Conservation (phyloP, 176 grass and related monocot genomes). For the Oryza officinalis region DNA sequence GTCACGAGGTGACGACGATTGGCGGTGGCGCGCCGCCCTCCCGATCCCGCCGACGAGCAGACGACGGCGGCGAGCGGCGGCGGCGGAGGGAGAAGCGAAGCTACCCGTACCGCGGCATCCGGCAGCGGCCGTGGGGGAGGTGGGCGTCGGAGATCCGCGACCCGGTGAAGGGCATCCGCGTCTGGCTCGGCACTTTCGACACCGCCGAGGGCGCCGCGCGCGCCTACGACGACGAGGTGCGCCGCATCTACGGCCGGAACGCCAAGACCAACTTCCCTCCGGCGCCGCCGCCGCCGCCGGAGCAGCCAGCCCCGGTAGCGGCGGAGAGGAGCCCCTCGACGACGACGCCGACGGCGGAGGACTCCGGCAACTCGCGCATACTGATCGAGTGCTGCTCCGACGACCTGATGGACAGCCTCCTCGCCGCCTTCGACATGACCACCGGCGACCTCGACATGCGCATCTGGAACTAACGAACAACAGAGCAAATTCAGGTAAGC, state of each 20-base stretch:
- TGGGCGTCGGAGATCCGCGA: constrained; percentile 43
- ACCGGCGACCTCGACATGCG: neutral
- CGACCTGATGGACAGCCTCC: neutral
- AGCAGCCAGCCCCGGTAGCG: neutral
- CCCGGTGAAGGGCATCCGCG: neutral
- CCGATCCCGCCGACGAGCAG: neutral
- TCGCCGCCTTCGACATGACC: neutral
- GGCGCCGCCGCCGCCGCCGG: neutral
- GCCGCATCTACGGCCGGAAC: constrained; percentile 6
- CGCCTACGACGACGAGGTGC: constrained; percentile 59
- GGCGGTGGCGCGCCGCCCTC: too few relatives aligned
- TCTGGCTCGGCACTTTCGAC: constrained; percentile 92
- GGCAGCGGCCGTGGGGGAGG: constrained; percentile 32
- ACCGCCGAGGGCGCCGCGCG: constrained; percentile 84
- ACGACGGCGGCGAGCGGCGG: neutral
- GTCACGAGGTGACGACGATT: neutral
- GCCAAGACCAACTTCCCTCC: constrained; percentile 37
- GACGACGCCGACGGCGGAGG: neutral
- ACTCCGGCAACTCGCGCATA: neutral
- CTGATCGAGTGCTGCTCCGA: neutral
- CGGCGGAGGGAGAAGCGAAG: neutral
- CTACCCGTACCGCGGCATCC: constrained; percentile 35
- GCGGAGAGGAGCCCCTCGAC: neutral
- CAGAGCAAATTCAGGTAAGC: neutral
- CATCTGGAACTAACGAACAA: neutral